Percentiles rank a stretch among this genome's conserved stretches.
Evolutionary conservation across 2,329 filamentous ascomycete species (phyloP).

Genomic region (Aspergillus novofumigatus): DNA sequence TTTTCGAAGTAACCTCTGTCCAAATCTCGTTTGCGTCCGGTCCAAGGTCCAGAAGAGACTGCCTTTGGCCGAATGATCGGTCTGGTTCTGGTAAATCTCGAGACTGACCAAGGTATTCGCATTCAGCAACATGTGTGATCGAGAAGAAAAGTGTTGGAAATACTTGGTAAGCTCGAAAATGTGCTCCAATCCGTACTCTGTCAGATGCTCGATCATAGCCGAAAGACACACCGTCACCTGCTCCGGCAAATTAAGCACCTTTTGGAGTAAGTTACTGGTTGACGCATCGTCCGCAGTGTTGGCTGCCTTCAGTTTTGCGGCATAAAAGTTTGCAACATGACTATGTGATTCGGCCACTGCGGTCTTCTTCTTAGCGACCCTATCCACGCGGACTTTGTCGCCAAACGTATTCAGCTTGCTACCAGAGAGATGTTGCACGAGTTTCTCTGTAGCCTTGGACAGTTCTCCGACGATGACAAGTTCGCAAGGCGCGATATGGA

Average conservation of each 20-base stretch:
- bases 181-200: constrained; percentile 88
- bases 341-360: constrained; percentile 81
- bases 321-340: constrained; percentile 90
- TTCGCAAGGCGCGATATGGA: constrained; percentile 95
- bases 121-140: constrained; percentile 93
- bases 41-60: constrained; percentile 95
- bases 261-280: constrained; percentile 69
- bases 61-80: constrained; percentile 77
- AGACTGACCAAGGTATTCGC: constrained; percentile 91
- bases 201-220: constrained; percentile 90
- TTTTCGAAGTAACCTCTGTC: constrained; percentile 80
- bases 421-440: constrained; percentile 83
- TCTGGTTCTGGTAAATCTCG: constrained; percentile 93
- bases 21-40: constrained; percentile 85
- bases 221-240: constrained; percentile 87
- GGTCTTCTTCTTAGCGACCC: constrained; percentile 69
- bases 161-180: constrained; percentile 96
- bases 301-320: constrained; percentile 69
- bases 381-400: constrained; percentile 81
- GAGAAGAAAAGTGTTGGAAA: constrained; percentile 90
- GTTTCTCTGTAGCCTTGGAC: constrained; percentile 85
- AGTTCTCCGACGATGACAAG: constrained; percentile 89
- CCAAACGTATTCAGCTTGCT: constrained; percentile 90
- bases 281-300: constrained; percentile 51
- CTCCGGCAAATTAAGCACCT: constrained; percentile 79